phyloP scores from a whole-genome alignment of 2,329 filamentous ascomycete genomes.

The Xylariaceae sp. region DNA sequence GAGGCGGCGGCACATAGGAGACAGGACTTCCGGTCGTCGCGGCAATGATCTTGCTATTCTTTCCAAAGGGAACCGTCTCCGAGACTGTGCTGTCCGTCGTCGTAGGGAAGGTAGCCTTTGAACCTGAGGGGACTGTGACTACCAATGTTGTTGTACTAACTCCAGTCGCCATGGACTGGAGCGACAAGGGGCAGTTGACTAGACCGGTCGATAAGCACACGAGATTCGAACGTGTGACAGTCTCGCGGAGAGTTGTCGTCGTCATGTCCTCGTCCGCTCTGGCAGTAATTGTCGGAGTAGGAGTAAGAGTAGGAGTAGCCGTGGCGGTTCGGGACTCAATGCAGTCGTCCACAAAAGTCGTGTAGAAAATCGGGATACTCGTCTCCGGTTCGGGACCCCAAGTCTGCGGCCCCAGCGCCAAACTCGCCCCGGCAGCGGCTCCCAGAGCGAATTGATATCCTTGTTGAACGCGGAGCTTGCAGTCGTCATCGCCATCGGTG shows the following conservation, averaged over 20 bases:
- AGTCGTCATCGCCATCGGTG: conserved; percentile 31
- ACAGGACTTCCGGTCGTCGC: conserved; percentile 40
- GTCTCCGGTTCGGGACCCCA: conserved; percentile 47
- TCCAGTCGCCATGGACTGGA: conserved; percentile 40
- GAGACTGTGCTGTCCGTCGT: conserved; percentile 31
- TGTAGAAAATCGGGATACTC: conserved; percentile 48
- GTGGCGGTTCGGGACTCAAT: conserved; percentile 27
- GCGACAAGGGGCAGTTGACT: conserved; percentile 45
- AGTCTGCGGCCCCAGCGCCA: conserved; percentile 38
- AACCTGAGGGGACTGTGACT: conserved; percentile 37
- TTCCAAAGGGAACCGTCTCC: conserved; percentile 39
- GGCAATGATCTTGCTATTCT: conserved; percentile 32
- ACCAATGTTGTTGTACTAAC: conserved; percentile 37
- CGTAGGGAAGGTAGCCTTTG: conserved; percentile 36
- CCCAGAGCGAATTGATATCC: conserved; percentile 48
- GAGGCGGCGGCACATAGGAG: conserved; percentile 36
- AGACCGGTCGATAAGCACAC: conserved; percentile 39
- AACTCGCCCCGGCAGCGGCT: conserved; percentile 47
- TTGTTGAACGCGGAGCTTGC: conserved; percentile 42
- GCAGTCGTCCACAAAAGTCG: conserved; percentile 42
- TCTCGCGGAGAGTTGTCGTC: conserved; percentile 37
- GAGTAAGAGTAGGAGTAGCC: conserved; percentile 3
- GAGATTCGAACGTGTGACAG: conserved; percentile 40
- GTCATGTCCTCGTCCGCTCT: conserved; percentile 22
- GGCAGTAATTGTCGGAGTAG: conserved; percentile 20